Evolutionary conservation across 108 stramenopile species (phyloP), one percentile per base, ranked within the genome.

Genomic region (Fragilariopsis cylindrus): DNA sequence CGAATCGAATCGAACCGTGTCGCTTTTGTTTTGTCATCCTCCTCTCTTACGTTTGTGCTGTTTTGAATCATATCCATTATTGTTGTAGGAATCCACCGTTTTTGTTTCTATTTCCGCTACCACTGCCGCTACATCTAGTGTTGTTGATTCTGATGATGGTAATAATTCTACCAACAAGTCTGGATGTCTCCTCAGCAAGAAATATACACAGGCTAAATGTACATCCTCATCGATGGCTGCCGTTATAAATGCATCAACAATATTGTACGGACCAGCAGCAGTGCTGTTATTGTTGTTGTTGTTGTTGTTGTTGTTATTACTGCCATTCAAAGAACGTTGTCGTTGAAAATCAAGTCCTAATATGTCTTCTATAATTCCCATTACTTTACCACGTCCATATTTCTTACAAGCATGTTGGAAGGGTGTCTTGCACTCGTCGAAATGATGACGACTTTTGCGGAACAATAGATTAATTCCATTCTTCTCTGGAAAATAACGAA

Each of bases 371-470:
- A 72, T 72, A 64, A 3, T 63, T 52, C 2, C 70, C 71, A 19
- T 58, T 44, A 53, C 70, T 43, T 77, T 77, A 6, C 54, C 30
- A 30, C 30, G 30, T 30, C 30, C 30, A 30, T 30, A 0, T 50
- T 49, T 52, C 60, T 56, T 77, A 70, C 46, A 77, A 72, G 70
- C 76, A 77, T 44, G 30, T 30, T 77, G 71, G 5, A 71, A 71
- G n/a, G 63, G 15, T 39, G 39, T 60, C 19, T 66, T 53, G 5
- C 3, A 40, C 21, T 19, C 5, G 5, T 45, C 4, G 39, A 47
- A 74, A 53, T 48, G 62, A 47, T 58, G 3, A 74, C 5, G 15
- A 57, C 30, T 30, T n/a, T 7, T n/a, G 30, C 70, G 49, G 30
- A 30, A 30, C 30, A 30, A 30, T 30, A 30, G 30, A 30, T 54